Conservation (phyloP, 345 rosid species). For the Citrus australasica region DNA sequence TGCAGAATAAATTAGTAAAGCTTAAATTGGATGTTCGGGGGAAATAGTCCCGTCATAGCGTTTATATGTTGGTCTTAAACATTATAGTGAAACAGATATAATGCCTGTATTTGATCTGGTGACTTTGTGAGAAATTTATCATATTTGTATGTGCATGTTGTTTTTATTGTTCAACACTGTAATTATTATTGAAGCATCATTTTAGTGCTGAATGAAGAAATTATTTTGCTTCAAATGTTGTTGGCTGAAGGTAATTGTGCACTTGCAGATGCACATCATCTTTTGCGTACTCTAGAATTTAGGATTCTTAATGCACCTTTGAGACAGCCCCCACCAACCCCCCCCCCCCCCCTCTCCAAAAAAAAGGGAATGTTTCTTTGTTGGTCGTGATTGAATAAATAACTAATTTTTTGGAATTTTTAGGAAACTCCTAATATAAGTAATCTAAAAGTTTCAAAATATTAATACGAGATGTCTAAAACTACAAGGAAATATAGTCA, state of each 20-base stretch:
- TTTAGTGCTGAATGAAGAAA: background rate
- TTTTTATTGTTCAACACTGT: background rate
- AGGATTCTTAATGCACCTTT: background rate
- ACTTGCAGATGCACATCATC: background rate
- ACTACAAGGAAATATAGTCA: background rate
- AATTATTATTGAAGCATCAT: background rate
- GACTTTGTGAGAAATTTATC: background rate
- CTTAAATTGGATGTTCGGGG: background rate
- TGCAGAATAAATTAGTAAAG: background rate
- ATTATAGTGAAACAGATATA: background rate
- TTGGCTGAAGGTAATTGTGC: background rate
- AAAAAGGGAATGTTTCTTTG: no score
- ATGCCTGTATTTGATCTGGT: background rate
- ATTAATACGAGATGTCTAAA: background rate
- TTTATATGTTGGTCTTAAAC: background rate
- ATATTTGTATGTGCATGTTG: background rate
- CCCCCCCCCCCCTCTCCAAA: no score
- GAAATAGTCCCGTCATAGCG: background rate
- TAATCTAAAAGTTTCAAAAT: background rate
- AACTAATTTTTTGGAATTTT: background rate
- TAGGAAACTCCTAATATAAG: background rate
- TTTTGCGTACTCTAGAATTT: background rate
- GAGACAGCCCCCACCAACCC: background rate
- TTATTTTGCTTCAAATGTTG: background rate
- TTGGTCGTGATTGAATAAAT: background rate